phyloP scores from a whole-genome alignment of 2,329 filamentous ascomycete genomes.

The Xylariaceae sp. region DNA sequence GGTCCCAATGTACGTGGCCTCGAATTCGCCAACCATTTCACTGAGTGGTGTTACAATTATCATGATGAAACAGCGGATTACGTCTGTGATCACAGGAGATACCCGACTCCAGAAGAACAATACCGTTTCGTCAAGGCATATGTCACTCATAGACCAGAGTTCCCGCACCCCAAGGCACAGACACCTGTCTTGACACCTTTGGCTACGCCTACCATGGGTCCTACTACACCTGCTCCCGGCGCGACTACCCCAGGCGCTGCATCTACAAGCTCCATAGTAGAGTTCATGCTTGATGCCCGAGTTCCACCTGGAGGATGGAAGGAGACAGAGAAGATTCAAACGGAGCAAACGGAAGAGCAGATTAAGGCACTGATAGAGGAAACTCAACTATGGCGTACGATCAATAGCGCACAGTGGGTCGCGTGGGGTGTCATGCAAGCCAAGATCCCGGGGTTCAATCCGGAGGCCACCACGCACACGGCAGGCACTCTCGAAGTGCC shows the following conservation, averaged over 20 bases:
- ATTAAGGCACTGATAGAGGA: constrained; percentile 72
- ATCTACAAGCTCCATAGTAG: constrained; percentile 51
- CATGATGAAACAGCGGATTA: constrained; percentile 65
- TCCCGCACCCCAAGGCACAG: constrained; percentile 48
- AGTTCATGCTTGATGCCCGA: constrained; percentile 81
- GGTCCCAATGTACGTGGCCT: constrained; percentile 80
- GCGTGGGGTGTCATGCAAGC: constrained; percentile 97
- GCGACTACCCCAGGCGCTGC: constrained; percentile 30
- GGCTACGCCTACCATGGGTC: constrained; percentile 35
- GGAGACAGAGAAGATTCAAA: constrained; percentile 59
- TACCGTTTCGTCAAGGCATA: constrained; percentile 82
- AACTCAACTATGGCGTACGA: constrained; percentile 77
- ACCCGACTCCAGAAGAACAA: constrained; percentile 79
- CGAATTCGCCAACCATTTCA: constrained; percentile 97
- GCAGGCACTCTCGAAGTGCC: constrained; percentile 18
- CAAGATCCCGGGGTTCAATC: constrained; percentile 70
- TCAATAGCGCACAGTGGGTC: constrained; percentile 87
- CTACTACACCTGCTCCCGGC: constrained; percentile 35
- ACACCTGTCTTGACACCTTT: constrained; percentile 47
- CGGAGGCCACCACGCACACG: constrained; percentile 36
- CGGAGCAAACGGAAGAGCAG: constrained; percentile 62
- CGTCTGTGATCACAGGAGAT: constrained; percentile 64
- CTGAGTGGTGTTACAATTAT: constrained; percentile 98
- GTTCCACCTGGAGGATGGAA: constrained; percentile 52
- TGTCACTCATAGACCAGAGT: constrained; percentile 72